A percentile compares a stretch with the other conserved stretches of the same genome.
Evolutionary conservation across 257 asterid species (phyloP).

Genomic region (Solanum chiquidenum): DNA sequence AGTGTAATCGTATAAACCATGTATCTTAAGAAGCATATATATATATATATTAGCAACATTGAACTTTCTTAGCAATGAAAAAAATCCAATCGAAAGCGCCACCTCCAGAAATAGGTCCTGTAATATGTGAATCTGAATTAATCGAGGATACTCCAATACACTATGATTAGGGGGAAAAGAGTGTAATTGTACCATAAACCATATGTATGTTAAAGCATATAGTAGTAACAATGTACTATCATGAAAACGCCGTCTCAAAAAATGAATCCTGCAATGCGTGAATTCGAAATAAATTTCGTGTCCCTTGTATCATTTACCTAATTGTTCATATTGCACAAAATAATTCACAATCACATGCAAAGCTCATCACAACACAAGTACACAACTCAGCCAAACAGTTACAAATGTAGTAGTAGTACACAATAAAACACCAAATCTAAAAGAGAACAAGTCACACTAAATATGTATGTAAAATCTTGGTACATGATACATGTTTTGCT

Average conservation of each 20-base stretch:
- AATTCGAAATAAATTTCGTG: background rate
- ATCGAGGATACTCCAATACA: background rate
- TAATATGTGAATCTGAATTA: fast-evolving
- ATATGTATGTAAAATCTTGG: background rate
- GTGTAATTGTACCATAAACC: background rate
- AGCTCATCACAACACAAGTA: background rate
- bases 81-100: background rate
- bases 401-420: background rate
- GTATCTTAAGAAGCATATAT: background rate
- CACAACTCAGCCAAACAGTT: background rate
- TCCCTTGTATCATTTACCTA: background rate
- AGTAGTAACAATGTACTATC: background rate
- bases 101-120: fast-evolving
- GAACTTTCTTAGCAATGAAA: background rate
- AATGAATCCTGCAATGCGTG: background rate
- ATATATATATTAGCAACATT: background rate
- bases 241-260: too few relatives aligned
- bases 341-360: background rate
- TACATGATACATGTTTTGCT: background rate
- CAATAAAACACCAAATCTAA: background rate
- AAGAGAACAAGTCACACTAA: background rate
- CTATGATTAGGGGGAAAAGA: too few relatives aligned
- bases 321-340: background rate
- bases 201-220: background rate
- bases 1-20: background rate